A percentile compares a stretch with the other conserved stretches of the same genome.
Conservation (phyloP, 768 basidiomycete species). For the Mrakia gelida region DNA sequence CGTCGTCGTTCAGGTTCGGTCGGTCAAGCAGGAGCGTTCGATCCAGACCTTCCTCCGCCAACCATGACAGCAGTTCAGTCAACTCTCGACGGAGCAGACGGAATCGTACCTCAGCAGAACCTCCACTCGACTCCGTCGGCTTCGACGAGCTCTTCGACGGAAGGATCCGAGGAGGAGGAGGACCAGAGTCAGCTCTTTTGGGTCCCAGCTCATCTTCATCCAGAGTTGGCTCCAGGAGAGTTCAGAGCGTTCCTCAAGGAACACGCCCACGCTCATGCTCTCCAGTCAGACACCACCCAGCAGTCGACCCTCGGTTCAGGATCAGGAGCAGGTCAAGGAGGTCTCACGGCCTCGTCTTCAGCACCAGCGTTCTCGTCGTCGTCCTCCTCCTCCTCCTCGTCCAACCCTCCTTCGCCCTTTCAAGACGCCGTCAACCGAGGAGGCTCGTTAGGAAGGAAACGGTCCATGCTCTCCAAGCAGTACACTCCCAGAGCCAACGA, state of each 20-base stretch:
- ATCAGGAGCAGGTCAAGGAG: not conserved
- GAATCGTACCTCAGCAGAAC: constrained; percentile 7
- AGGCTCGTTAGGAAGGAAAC: constrained; percentile 65
- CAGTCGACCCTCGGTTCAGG: no score
- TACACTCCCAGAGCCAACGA: constrained; percentile 79
- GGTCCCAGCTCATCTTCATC: constrained; percentile 94
- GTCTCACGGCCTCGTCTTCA: not conserved
- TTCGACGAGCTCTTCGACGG: not conserved
- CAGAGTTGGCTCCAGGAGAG: constrained; percentile 94
- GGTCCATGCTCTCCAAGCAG: constrained; percentile 90
- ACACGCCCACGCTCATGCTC: constrained; percentile 58
- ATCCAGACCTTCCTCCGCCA: constrained; percentile 29
- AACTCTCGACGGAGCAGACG: constrained; percentile 13
- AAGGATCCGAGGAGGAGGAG: constrained; percentile 46
- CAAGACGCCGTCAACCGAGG: constrained; percentile 48
- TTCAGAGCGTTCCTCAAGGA: constrained; percentile 93
- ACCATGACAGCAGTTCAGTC: constrained; percentile 15
- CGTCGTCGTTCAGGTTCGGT: constrained; percentile 31
- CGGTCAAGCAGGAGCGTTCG: constrained; percentile 17
- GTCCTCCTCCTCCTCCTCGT: not conserved
- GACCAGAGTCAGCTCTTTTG: constrained; percentile 87
- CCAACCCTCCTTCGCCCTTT: constrained; percentile 38
- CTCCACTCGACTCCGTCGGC: not conserved
- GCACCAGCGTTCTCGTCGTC: constrained; percentile 15
- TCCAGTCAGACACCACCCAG: constrained; percentile 16